phyloP scores from a whole-genome alignment of 2,329 filamentous ascomycete genomes.

The Neoarthrinium moseri region DNA sequence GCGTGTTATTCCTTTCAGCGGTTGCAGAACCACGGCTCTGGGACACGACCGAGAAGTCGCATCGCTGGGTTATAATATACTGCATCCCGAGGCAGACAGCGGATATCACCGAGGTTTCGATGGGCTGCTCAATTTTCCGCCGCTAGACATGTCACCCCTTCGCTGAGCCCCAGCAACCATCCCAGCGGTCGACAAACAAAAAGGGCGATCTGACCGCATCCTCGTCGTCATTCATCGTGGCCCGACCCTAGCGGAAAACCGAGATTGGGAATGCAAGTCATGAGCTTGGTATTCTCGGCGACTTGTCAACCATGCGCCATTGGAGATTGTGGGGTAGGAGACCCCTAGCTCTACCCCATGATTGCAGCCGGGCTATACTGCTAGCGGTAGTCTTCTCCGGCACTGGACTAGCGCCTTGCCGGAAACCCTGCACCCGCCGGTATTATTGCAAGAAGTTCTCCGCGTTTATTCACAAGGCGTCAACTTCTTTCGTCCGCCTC shows the following conservation, averaged over 20 bases:
- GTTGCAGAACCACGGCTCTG: too few species aligned
- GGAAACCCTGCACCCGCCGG: too few species aligned
- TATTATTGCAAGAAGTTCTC: too few species aligned
- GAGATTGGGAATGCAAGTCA: constrained; percentile 2
- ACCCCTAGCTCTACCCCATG: not conserved
- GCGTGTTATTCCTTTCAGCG: too few species aligned
- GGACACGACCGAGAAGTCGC: not conserved
- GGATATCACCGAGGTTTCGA: not conserved
- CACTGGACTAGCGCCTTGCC: too few species aligned
- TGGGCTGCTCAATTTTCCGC: not conserved
- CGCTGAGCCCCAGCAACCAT: too few species aligned
- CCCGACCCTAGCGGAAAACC: not conserved
- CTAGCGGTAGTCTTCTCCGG: not conserved
- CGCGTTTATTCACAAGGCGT: too few species aligned
- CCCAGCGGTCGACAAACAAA: not conserved
- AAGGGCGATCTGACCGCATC: not conserved
- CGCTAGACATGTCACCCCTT: constrained; percentile 1
- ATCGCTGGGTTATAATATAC: not conserved
- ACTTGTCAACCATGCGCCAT: not conserved
- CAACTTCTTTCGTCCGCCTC: too few species aligned
- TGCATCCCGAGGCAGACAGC: not conserved
- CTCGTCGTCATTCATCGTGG: not conserved
- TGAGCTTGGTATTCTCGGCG: not conserved
- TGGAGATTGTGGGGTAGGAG: constrained; percentile 4
- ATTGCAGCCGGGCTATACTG: constrained; percentile 1